Evolutionary conservation across 495 filamentous ascomycete species (phyloP).

Genomic region (Terfezia claveryi): DNA sequence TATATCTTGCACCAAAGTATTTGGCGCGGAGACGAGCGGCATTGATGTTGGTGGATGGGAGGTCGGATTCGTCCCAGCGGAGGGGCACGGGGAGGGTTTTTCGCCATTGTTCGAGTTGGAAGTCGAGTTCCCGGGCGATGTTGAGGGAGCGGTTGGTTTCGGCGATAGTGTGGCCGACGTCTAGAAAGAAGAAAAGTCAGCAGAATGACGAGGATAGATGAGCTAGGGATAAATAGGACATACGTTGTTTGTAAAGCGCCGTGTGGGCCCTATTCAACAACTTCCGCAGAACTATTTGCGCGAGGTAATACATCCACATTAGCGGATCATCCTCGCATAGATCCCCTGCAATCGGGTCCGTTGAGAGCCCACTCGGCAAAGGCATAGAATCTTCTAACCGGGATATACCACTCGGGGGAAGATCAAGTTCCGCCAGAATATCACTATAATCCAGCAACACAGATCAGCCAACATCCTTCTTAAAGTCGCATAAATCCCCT

Average conservation of each 20-base stretch:
- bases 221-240: neutral
- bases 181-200: neutral
- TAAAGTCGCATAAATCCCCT: neutral
- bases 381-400: slow-evolving; percentile 45
- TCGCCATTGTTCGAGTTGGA: slow-evolving; percentile 26
- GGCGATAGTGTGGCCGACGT: neutral
- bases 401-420: slow-evolving; percentile 59
- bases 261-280: slow-evolving; percentile 66
- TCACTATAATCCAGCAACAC: slow-evolving; percentile 33
- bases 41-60: slow-evolving; percentile 54
- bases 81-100: slow-evolving; percentile 24
- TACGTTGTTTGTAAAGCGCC: slow-evolving; percentile 44
- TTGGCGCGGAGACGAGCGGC: slow-evolving; percentile 73
- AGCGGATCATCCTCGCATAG: slow-evolving; percentile 25
- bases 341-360: slow-evolving; percentile 12
- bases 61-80: slow-evolving; percentile 44
- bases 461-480: neutral
- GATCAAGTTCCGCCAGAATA: slow-evolving; percentile 70
- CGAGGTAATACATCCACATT: slow-evolving; percentile 60
- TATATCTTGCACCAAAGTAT: slow-evolving; percentile 77
- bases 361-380: slow-evolving; percentile 30
- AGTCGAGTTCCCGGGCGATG: slow-evolving; percentile 21
- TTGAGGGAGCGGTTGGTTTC: slow-evolving; percentile 15
- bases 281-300: slow-evolving; percentile 69
- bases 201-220: neutral